A percentile compares a stretch with the other conserved stretches of the same genome.
These are phyloP conservation scores for Malassezia arunalokei DNA, from an alignment of 1,284 basidiomycete genomes.

Conservation along the genomic window DNA sequence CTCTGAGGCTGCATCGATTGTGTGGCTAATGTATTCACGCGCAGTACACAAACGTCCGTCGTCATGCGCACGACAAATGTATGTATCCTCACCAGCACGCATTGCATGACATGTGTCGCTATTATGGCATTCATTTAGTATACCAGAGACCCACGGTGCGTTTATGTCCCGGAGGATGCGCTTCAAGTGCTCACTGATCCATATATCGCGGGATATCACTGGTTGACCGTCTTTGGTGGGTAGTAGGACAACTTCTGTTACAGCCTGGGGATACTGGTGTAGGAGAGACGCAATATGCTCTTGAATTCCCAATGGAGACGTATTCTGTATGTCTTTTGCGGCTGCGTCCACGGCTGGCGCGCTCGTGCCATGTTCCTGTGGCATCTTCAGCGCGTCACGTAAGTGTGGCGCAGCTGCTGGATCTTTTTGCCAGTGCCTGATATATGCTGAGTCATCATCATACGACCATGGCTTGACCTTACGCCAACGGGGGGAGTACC, in stretches of 20 bases:
- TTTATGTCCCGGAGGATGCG: constrained; percentile 84
- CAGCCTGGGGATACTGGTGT: constrained; percentile 71
- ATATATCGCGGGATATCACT: constrained; percentile 6
- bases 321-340: neutral
- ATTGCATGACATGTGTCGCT: constrained; percentile 69
- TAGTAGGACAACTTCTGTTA: constrained; percentile 65
- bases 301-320: constrained; percentile 56
- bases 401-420: too few relatives aligned
- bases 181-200: constrained; percentile 21
- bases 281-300: constrained; percentile 85
- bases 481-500: too few relatives aligned
- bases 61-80: constrained; percentile 78
- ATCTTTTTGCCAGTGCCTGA: too few relatives aligned
- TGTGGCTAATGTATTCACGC: constrained; percentile 92
- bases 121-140: constrained; percentile 63
- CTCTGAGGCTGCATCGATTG: constrained; percentile 80
- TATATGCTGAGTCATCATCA: too few relatives aligned
- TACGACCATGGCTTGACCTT: too few relatives aligned
- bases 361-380: too few relatives aligned
- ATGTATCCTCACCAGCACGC: constrained; percentile 94
- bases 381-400: too few relatives aligned
- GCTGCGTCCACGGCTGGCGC: too few relatives aligned
- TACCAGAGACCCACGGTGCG: constrained; percentile 70
- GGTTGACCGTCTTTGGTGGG: constrained; percentile 29
- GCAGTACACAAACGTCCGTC: constrained; percentile 60